Conservation (phyloP, 2,329 filamentous ascomycete genomes). For the Ophiosphaerella narmari region DNA sequence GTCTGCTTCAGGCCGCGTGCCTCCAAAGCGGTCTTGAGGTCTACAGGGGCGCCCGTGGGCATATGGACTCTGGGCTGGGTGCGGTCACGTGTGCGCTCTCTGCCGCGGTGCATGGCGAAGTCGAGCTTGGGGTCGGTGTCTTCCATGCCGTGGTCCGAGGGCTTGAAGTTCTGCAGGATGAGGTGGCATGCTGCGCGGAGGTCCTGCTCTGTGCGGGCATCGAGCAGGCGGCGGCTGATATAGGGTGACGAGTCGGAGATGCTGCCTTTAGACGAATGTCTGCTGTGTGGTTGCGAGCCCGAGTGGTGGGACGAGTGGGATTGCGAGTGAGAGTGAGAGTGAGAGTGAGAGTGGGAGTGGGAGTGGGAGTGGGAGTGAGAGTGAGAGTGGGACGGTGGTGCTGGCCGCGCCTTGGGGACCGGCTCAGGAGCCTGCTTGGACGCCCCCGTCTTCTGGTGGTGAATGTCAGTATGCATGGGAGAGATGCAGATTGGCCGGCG, state of each 20-base stretch:
- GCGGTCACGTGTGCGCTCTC: slow-evolving; percentile 1
- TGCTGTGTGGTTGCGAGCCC: slow-evolving; percentile 20
- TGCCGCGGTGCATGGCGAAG: slow-evolving; percentile 31
- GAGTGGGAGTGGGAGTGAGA: slow-evolving; percentile 10
- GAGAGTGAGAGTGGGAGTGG: slow-evolving; percentile 2
- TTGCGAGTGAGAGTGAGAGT: slow-evolving; percentile 3
- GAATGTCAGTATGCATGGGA: slow-evolving; percentile 2
- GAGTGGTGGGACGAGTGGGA: slow-evolving; percentile 3
- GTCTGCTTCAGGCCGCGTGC: slow-evolving; percentile 30
- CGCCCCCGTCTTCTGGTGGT: slow-evolving; percentile 33
- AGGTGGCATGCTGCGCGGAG: slow-evolving; percentile 53
- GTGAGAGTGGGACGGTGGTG: slow-evolving; percentile 25
- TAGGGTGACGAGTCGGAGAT: slow-evolving; percentile 47
- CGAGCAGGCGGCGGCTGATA: slow-evolving; percentile 51
- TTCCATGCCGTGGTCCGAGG: slow-evolving; percentile 44
- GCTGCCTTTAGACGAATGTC: slow-evolving; percentile 37
- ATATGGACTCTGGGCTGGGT: slow-evolving; percentile 30
- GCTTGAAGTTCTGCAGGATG: slow-evolving; percentile 49
- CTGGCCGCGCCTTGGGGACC: slow-evolving; percentile 8
- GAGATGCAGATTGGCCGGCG: background rate
- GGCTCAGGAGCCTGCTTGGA: too few relatives aligned
- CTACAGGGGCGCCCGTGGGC: slow-evolving; percentile 36
- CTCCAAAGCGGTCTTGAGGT: slow-evolving; percentile 33
- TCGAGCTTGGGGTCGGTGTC: slow-evolving; percentile 45
- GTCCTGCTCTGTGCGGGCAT: slow-evolving; percentile 49